Conservation (phyloP, 2,329 filamentous ascomycete genomes). For the Cercospora beticola region DNA sequence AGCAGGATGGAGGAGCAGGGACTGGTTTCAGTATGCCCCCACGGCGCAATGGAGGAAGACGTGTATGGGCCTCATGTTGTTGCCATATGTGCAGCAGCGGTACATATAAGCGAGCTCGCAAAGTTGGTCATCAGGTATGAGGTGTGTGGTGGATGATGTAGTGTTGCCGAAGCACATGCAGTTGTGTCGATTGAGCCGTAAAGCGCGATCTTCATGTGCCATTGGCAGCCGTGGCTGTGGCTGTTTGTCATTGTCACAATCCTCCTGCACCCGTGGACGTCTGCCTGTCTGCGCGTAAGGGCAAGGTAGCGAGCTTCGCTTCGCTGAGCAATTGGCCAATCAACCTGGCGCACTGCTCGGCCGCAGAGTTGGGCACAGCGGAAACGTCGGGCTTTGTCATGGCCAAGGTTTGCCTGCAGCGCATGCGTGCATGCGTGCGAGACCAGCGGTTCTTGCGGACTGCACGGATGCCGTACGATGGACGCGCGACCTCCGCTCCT, state of each 20-base stretch:
- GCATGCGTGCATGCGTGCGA: background rate
- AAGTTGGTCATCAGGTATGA: constrained; percentile 30
- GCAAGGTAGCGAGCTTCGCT: background rate
- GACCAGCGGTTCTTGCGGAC: background rate
- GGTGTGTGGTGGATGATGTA: constrained; percentile 15
- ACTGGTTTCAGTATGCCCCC: constrained; percentile 29
- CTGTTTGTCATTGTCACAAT: constrained; percentile 1
- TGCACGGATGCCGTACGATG: background rate
- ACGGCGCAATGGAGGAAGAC: constrained; percentile 31
- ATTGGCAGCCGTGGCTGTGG: background rate
- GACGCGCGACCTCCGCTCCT: background rate
- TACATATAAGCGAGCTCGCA: constrained; percentile 23
- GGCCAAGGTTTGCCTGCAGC: background rate
- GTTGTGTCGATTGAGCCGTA: background rate
- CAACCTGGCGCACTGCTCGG: background rate
- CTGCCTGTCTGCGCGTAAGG: background rate
- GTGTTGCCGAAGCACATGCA: background rate
- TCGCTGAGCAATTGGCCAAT: background rate
- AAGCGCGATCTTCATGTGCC: background rate
- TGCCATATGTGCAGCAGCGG: constrained; percentile 32
- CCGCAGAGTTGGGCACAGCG: background rate
- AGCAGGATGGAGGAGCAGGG: constrained; percentile 25
- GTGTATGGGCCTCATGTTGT: constrained; percentile 31
- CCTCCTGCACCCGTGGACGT: background rate
- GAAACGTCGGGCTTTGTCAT: background rate